Evolutionary conservation across 2,329 filamentous ascomycete genomes (phyloP), one percentile per base, ranked within the genome.

Genomic region (Venturia oleaginea): DNA sequence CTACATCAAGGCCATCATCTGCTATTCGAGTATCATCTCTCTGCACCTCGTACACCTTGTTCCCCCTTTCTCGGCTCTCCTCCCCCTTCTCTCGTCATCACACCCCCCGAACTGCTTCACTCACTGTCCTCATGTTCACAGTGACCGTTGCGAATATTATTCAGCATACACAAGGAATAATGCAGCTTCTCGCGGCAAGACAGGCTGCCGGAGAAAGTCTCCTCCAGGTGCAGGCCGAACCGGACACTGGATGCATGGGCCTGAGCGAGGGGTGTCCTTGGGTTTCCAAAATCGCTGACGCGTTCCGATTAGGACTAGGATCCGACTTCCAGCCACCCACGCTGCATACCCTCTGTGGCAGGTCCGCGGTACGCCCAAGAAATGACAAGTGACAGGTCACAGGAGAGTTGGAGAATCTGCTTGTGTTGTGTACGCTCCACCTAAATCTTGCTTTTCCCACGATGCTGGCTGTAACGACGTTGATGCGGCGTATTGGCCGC

Each of bases 271-370:
- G 30, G 6, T 34, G 51, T 22, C 51, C 51, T 34, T 57, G 51
- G 30, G 19, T 34, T 8, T 57, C 51, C 51, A 57, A 57, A n/a
- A 27, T 57, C 51, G 51, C 51, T 57, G 51, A 57, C 51, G 51
- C 51, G 51, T 57, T 57, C 51, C 51, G 30, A 57, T 57, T 57
- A 30, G 51, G 51, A 57, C 30, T 57, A 34, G 51, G 51, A 34
- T 57, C 51, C 51, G 51, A 34, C 51, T 55, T 55, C 51, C 27
- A 34, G 27, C 51, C 51, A 55, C 51, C 51, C 51, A 57, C 51
- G 30, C 51, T 57, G 51, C 51, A 57, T 57, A 30, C 30, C 30
- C 7, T 34, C 27, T 57, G 30, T 57, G 27, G 51, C 30, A 57
- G 27, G 51, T 34, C 51, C 51, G 51, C 27, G 51, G 51, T 57